Base-by-base conservation (phyloP, 202 grass and related monocot genomes). In the Bolboschoenoplectus hybrid region DNA sequence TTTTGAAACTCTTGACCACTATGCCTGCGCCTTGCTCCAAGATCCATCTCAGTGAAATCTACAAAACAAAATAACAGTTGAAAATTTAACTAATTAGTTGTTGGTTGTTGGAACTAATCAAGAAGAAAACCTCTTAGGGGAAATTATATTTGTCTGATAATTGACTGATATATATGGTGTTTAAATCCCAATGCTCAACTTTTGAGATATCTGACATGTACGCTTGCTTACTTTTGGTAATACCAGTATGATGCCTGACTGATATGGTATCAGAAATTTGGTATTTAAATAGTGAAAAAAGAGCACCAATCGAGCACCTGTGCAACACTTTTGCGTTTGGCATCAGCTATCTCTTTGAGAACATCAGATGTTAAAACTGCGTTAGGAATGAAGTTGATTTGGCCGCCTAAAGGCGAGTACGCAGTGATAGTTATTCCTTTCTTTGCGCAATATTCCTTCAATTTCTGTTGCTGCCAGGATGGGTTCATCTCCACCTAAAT, bases 1-100 rank as follows among this genome's bases (percentile, higher is more conserved):
- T 72, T 4, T 83, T 94, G 14, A 86, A 82, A 36, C 92, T 93
- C 49, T 89, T 89, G 7, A 75, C 74, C 50, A 88, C 82, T 80
- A 93, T 86, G 85, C 87, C 82, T 12, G 20, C 79, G 0, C 85
- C 89, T 89, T 89, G 92, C 83, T 93, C 87, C 2, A 89, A 84
- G 20, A 91, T 85, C 92, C 89, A 91, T 17, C 92, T 84, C 63
- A 91, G 73, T 46, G 88, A 93, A 60, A 93, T 68, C 91, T 93
- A 10, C 36, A 67, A 9, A 74, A 66, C 46, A 35, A 26, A 57
- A 36, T 36, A 34, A 53, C 11, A 36, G 8, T 16, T 19, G 3
- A 88, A 79, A 2, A 14, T 40, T 65, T 10, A 38, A 64, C 26
- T 51, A 26, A 47, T 51, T 9, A 51, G 49, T 51, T 11, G 9